Conservation (phyloP, 306 rosid genomes). For the Cicer judaicum region DNA sequence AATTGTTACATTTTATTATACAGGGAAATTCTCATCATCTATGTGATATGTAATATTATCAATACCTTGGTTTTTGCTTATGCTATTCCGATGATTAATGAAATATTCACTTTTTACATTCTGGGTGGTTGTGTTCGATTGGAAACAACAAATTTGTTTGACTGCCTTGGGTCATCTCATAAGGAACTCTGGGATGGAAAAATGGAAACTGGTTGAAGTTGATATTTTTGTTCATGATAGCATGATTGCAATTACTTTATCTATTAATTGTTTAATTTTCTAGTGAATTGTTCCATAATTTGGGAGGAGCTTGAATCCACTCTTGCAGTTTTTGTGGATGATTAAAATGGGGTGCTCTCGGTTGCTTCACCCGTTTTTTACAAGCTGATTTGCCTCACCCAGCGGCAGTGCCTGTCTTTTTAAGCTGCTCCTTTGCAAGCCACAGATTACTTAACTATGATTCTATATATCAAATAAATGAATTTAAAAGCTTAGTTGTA, state of each 20-base stretch:
- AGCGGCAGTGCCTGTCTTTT: not conserved
- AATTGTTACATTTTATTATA: conserved; percentile 5
- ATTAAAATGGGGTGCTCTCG: not conserved
- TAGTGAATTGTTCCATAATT: not conserved
- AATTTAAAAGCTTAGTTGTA: too few relatives aligned
- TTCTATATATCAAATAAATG: too few relatives aligned
- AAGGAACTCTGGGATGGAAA: not conserved
- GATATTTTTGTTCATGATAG: not conserved
- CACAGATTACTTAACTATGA: too few relatives aligned
- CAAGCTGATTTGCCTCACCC: not conserved
- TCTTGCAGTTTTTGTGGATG: not conserved
- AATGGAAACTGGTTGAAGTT: not conserved
- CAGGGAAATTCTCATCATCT: not conserved
- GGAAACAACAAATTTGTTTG: not conserved
- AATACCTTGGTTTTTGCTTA: not conserved
- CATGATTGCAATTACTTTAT: not conserved
- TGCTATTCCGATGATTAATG: not conserved
- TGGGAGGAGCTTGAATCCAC: not conserved
- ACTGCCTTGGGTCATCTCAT: not conserved
- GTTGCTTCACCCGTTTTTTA: not conserved
- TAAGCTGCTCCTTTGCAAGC: not conserved
- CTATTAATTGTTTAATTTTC: not conserved
- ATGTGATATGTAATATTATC: conserved; percentile 24
- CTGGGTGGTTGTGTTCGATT: not conserved
- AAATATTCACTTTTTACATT: not conserved